Conservation (phyloP, 2,329 filamentous ascomycete genomes). For the Magnaporthiopsis rhizophila region DNA sequence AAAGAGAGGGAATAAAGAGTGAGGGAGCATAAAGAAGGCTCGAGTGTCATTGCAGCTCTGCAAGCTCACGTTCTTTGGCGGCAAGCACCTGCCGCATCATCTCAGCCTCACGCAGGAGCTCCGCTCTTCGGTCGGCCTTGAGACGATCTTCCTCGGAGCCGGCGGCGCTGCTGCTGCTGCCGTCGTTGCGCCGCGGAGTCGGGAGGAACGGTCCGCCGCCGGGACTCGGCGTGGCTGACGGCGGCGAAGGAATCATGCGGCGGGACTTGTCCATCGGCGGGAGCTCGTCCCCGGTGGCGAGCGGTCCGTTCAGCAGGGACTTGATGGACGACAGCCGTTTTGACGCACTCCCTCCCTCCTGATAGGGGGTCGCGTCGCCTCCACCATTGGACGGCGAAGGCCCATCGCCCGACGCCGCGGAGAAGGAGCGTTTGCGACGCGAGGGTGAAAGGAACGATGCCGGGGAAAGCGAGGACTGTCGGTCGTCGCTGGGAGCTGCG, state of each 20-base stretch:
- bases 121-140: constrained; percentile 55
- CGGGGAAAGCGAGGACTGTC: constrained; percentile 51
- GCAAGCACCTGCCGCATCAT: constrained; percentile 65
- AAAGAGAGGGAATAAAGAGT: too few relatives aligned
- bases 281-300: constrained; percentile 27
- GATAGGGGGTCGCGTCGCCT: constrained; percentile 26
- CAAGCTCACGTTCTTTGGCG: constrained; percentile 67
- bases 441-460: constrained; percentile 51
- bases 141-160: constrained; percentile 37
- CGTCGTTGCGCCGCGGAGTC: constrained; percentile 9
- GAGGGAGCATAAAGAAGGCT: not conserved
- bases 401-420: constrained; percentile 45
- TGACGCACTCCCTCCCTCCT: constrained; percentile 37
- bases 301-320: constrained; percentile 59
- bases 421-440: constrained; percentile 58
- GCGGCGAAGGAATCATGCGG: constrained; percentile 35
- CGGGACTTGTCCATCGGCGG: constrained; percentile 27
- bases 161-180: constrained; percentile 10
- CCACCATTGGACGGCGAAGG: constrained; percentile 12
- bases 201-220: constrained; percentile 25
- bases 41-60: constrained; percentile 24
- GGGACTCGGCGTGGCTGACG: constrained; percentile 32
- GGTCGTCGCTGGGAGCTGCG: constrained; percentile 36
- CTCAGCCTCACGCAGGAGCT: constrained; percentile 65
- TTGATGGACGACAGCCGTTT: constrained; percentile 68